These are phyloP conservation scores for Apiospora hydei DNA, from an alignment of 2,329 filamentous ascomycete genomes.

Conservation along the genomic window DNA sequence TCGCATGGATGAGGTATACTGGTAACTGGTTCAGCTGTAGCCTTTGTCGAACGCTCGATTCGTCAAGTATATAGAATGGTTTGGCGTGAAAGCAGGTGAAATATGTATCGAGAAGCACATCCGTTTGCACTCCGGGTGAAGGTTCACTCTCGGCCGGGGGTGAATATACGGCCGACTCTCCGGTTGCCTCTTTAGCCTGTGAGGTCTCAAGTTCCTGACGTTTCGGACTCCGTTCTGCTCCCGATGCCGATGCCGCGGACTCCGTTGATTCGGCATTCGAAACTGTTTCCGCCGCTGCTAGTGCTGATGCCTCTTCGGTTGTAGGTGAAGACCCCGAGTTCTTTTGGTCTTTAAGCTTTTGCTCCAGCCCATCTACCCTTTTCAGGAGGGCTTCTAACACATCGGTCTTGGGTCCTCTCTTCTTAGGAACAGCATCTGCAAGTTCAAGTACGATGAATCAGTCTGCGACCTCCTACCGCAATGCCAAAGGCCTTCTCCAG, in stretches of 20 bases:
- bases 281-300: constrained; percentile 35
- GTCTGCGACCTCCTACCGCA: not conserved
- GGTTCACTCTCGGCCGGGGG: constrained; percentile 52
- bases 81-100: constrained; percentile 82
- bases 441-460: constrained; percentile 7
- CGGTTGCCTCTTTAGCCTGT: constrained; percentile 41
- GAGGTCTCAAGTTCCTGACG: constrained; percentile 47
- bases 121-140: constrained; percentile 57
- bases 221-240: constrained; percentile 49
- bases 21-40: constrained; percentile 73
- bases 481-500: not conserved
- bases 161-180: constrained; percentile 52
- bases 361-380: constrained; percentile 84
- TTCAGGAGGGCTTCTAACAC: constrained; percentile 85
- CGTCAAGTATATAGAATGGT: constrained; percentile 82
- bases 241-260: constrained; percentile 34
- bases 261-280: constrained; percentile 30
- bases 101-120: constrained; percentile 77
- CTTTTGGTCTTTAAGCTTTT: constrained; percentile 76
- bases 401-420: constrained; percentile 88
- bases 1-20: constrained; percentile 59
- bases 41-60: constrained; percentile 75
- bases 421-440: constrained; percentile 86
- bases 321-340: constrained; percentile 50
- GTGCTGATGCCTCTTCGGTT: constrained; percentile 41